Base-by-base conservation (phyloP, 371 early-diverging fungal genomes). In the Mortierella sp. region DNA sequence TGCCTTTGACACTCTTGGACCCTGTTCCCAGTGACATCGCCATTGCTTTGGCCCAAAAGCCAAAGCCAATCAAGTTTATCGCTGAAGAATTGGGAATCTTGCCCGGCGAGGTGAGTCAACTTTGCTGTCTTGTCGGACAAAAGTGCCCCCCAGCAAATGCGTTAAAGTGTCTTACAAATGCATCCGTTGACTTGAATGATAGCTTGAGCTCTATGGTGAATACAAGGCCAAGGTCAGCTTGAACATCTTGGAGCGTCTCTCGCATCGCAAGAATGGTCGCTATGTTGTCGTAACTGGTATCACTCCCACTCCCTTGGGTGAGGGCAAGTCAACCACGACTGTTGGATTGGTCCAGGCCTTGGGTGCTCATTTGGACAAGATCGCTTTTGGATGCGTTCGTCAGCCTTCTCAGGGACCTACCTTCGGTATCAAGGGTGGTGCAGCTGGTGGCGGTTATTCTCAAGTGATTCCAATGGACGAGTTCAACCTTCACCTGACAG, bases 381-480 rank as follows among this genome's bases (percentile, higher is more conserved):
- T 89, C 21, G 93, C 94, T 0, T 94, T 96, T 81, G 97, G 96
- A 24, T 97, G 97, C 82, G 96, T 97, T 24, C 91, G 98, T 39
- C 97, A 98, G 79, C 98, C 98, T 14, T 95, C 95, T 47, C 97
- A 97, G 76, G 98, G 98, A 17, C 98, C 98, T 22, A 98, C 98
- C 2, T 97, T 98, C 66, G 98, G 98, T 43, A 97, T 98, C 85
- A 98, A 98, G 83, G 98, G 97, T 57, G 98, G 98, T 48, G 98
- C 98, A 46, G 98, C 98, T 16, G 98, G 98, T 60, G 97, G 98
- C 48, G 97, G 98, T 21, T 97, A 97, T 82, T 92, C 97, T 24
- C 97, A 97, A 81, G 94, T 98, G 41, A 95, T 97, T 62, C 98
- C 98, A 37, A 98, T 98, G 98, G 96, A 97, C 74, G 95, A 96